Evolutionary conservation across 345 rosid genomes (phyloP), one percentile per base, ranked within the genome.

Genomic region (Eucalyptus coolabah): DNA sequence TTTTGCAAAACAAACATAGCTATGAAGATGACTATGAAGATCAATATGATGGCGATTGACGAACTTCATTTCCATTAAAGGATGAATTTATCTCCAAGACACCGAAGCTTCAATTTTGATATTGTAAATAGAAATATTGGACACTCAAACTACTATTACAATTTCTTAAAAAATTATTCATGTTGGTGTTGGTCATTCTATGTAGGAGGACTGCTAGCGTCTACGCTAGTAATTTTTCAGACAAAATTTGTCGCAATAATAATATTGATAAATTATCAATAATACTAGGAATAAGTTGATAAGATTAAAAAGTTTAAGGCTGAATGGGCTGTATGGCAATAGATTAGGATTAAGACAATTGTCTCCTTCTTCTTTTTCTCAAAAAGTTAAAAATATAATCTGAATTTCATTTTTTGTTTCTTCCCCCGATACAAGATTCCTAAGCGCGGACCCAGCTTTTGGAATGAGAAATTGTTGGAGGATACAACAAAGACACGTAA

Each of bases 121-220:
- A 60, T 60, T 30, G n/a, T 28, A 28, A 60, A 60, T 60, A 28
- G 69, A 60, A 60, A 28, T 60, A 60, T 60, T 12, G 32, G 34
- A 60, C 8, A 6, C 8, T 60, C 3, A 60, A 60, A 28, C 0
- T 28, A 28, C 34, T 28, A 60, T 12, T 60, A 60, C 1, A 28
- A 60, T 28, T 28, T 15, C 18, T 14, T 14, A 14, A 65, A 65
- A 65, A 63, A 26, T n/a, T 65, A 32, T 63, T 63, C 4, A 63
- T 14, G 9, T 30, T 5, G 0, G 0, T 13, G 0, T 2, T 7
- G 19, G 2, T 16, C 19, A 6, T 15, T 9, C 9, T 1, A n/a
- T 65, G 5, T 30, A 65, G 34, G 19, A 65, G 6, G 72, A 30
- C 0, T 6, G 3, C 5, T 0, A 2, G 1, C 0, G 1, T 30